phyloP scores from a whole-genome alignment of 1,139 yeast genomes.

The Magnusiomyces ingens region DNA sequence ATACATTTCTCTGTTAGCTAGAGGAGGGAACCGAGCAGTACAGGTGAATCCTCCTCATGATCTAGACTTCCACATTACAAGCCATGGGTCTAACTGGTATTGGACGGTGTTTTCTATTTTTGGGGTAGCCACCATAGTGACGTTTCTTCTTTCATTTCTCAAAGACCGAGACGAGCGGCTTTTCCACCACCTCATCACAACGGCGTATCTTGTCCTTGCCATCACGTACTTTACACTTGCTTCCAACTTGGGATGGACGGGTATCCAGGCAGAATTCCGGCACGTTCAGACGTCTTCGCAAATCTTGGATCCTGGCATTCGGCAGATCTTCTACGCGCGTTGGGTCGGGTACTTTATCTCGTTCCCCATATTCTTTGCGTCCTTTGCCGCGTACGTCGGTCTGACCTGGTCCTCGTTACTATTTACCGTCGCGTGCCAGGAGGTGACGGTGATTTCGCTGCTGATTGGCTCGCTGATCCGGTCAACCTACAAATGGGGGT shows the following conservation, averaged over 20 bases:
- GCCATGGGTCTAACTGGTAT: slow-evolving; percentile 61
- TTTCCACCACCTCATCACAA: slow-evolving; percentile 42
- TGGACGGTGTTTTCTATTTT: slow-evolving; percentile 59
- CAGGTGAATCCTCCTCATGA: slow-evolving; percentile 41
- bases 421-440: slow-evolving; percentile 41
- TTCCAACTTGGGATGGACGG: slow-evolving; percentile 60
- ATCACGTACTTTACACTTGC: slow-evolving; percentile 58
- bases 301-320: slow-evolving; percentile 35
- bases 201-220: slow-evolving; percentile 42
- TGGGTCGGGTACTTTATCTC: slow-evolving; percentile 64
- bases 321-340: slow-evolving; percentile 62
- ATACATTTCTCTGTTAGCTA: too few relatives aligned
- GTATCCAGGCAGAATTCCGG: slow-evolving; percentile 47
- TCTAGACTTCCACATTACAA: slow-evolving; percentile 45
- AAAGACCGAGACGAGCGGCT: slow-evolving; percentile 39
- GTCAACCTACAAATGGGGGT: slow-evolving; percentile 64
- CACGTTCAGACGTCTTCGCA: slow-evolving; percentile 40
- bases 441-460: slow-evolving; percentile 46
- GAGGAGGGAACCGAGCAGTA: slow-evolving; percentile 43
- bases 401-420: slow-evolving; percentile 36
- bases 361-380: slow-evolving; percentile 48
- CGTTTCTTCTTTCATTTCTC: slow-evolving; percentile 31
- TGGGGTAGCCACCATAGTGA: slow-evolving; percentile 38
- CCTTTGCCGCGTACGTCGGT: slow-evolving; percentile 43
- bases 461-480: slow-evolving; percentile 49